Evolutionary conservation across 2,329 filamentous ascomycete genomes (phyloP), one percentile per base, ranked within the genome.

Genomic region (Byssoonygena ceratinophila): DNA sequence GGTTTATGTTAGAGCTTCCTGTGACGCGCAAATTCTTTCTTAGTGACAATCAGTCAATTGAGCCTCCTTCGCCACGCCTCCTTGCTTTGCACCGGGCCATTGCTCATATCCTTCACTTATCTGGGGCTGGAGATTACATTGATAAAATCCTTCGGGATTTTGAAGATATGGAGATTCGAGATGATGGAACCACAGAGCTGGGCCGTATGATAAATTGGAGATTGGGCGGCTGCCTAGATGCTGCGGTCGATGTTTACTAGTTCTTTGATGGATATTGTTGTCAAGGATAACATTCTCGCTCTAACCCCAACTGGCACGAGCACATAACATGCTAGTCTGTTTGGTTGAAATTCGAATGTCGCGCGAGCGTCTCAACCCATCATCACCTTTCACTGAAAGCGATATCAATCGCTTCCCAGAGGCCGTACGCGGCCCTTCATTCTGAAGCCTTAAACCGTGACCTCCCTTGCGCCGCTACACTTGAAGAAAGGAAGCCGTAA

Each of bases 61-160:
- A 68, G 16, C 50, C 50, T 22, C 41, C 50, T 23, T 46, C 41
- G 14, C 6, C 50, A 6, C 40, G 41, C 2, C 31, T 40, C 4
- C 34, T 46, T 16, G 50, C 50, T 16, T 20, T 52, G 18, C 40
- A 52, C 34, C n/a, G 50, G 22, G 50, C 50, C 18, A 14, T 52
- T 52, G 50, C 41, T 8, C 43, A 40, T 39, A 39, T 52, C 18
- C 41, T 52, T 37, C 41, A 40, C 29, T 25, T 49, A 11, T 43
- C 61, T 64, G 63, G 54, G 34, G 66, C 64, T 2, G 64, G 62
- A 6, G 59, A 61, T 16, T 67, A 66, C 48, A 67, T 67, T 46
- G 58, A 67, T 32, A 59, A 49, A 22, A 54, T 44, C 41, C 58
- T 67, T n/a, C 50, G 46, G n/a, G 59, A 66, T 53, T 54, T 57